Evolutionary conservation across 2,329 filamentous ascomycete genomes (phyloP), one percentile per base, ranked within the genome.

Genomic region (Verticillium nonalfalfae): DNA sequence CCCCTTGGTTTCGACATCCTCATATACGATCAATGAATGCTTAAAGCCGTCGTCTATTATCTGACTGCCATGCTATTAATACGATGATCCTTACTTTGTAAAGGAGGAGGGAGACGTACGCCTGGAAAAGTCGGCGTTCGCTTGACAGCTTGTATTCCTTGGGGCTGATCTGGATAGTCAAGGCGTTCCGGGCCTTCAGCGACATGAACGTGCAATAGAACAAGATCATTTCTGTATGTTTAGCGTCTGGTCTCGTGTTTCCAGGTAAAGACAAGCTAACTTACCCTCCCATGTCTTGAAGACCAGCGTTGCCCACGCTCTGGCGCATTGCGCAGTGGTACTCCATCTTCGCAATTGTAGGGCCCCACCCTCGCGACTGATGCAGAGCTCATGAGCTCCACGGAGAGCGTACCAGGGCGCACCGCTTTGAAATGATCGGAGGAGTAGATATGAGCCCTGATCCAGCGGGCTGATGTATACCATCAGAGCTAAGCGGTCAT

Each of bases 241-340:
- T 18, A 52, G 45, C 18, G 10, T 31, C 10, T 36, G 35, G 18
- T 52, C 45, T 10, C 5, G 7, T 21, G 15, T 26, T 3, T 9
- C 4, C 2, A 26, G 45, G 5, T 3, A 9, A 0, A 80, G 79
- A 65, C 79, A 31, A 31, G 26, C 26, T 31, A 5, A 58, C 76
- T 61, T 66, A 85, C 84, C 83, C 76, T 87, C 85, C 83, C 83
- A 87, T 1, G 83, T 86, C 61, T 81, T 71, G 63, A 87, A 87
- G 62, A 76, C 81, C 6, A 88, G 70, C 4, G 73, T 76, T 1
- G 81, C 81, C 85, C 85, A 88, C 1, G 76, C 67, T 66, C 81
- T 85, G 60, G 76, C 70, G 45, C 75, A 72, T 10, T 72, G 69
- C 52, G 78, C 76, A 0, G 69, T 69, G 0, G 67, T 64, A 66